Base-by-base conservation (phyloP, 192 early-diverging fungal species). In the Spizellomyces punctatus region DNA sequence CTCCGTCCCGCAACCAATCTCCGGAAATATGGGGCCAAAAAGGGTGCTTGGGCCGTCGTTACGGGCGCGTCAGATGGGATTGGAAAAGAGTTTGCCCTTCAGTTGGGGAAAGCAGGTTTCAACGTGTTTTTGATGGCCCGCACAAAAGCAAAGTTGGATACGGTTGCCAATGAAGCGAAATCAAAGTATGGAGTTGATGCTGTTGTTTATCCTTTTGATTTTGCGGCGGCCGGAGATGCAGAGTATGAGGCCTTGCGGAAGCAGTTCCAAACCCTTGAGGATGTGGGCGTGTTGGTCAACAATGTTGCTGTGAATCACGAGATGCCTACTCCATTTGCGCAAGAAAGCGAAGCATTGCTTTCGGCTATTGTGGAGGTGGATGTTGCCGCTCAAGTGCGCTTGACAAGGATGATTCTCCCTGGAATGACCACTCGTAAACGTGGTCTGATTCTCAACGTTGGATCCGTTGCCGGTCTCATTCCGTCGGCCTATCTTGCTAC, bases 31-130 rank as follows among this genome's bases (percentile, higher is more conserved):
- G 88, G 88, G 16, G 86, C 87, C 50, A 81, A 78, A 16, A 65
- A 73, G 62, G 89, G 83, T 52, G 75, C 85, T 6, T 92, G 89
- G 89, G 91, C 89, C 47, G 91, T 98, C 55, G 87, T 99, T 42
- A 99, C 97, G 45, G 97, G 97, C 59, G 95, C 94, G 43, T 94
- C 95, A 14, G 97, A 96, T 77, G 97, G 96, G 61, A 93, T 99
- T 78, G 97, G 97, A 43, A 92, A 90, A 67, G 94, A 96, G 78
- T 94, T 95, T 67, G 94, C 95, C n/a, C 72, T 88, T 54, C 94
- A 99, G 79, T 82, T 99, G 44, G 94, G 94, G 44, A 81, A 88
- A 60, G 88, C 88, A 19, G 87, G 87, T 73, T 89, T 95, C 85
- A 96, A 96, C 72, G 55, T 97, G 41, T 71, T 96, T 43, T 77